Base-by-base conservation (phyloP, 164 flowering plant genomes). In the Amborella trichopoda region DNA sequence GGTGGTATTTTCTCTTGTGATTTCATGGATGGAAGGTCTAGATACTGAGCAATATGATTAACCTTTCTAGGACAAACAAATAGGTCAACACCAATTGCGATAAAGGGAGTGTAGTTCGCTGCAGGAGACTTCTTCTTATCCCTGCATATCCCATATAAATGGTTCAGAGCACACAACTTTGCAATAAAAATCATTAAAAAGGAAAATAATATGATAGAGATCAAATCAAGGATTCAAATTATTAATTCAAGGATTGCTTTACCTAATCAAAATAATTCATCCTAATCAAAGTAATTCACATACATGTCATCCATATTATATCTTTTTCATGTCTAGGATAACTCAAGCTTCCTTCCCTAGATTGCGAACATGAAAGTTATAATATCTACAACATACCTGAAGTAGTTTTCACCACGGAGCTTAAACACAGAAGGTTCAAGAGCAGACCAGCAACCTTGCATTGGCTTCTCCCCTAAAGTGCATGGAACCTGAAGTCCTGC, bases 1-100 rank as follows among this genome's bases (percentile, higher is more conserved):
- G 84, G 57, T n/a, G 95, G 97, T 20, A 76, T 53, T 53, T 61
- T 76, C 18, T 70, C 78, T 4, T 76, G 72, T 28, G 63, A 52
- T 66, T 69, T 88, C 32, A 76, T 44, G 43, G 65, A 44, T 16
- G 99, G 99, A 65, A 93, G 95, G 49, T 93, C 99, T 48, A 93
- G 69, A 54, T 85, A 80, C 61, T 77, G 89, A 6, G 95, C 97
- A 54, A 93, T 85, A 61, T 93, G 99, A 65, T 88, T 53, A 26
- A 93, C 55, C 77, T 93, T 93, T 58, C 62, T 68, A 9, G 78
- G 69, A 61, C 83, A 83, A 12, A 50, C 54, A 63, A 88, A 93
- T 28, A 93, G 54, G 60, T 93, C 99, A 50, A 85, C 77, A 19
- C 99, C 99, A 13, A 88, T 70, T 22, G 99, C 94, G 40, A 42